Percentiles rank a stretch among this genome's conserved stretches.
Evolutionary conservation across 2,329 filamentous ascomycete genomes (phyloP).

Genomic region (Aspergillus ruber): DNA sequence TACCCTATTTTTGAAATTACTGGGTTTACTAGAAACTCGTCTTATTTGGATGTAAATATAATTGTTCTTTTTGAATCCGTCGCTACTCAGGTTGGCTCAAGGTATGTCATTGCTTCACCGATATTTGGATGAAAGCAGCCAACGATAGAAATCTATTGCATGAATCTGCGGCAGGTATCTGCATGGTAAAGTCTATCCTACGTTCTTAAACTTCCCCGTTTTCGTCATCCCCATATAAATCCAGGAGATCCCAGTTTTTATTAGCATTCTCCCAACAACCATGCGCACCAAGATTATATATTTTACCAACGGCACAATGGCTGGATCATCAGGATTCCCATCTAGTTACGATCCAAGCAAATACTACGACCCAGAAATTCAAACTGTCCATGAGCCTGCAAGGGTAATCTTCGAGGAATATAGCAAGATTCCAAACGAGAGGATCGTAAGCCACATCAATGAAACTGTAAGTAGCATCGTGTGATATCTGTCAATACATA

Average conservation of each 20-base stretch:
- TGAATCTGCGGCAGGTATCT: no score
- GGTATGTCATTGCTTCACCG: no score
- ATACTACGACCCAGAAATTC: not conserved
- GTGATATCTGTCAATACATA: not conserved
- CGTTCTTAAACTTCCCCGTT: no score
- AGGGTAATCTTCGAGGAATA: constrained; percentile 4
- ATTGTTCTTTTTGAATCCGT: not conserved
- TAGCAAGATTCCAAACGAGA: not conserved
- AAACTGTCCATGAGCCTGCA: not conserved
- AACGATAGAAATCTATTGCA: no score
- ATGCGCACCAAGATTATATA: no score
- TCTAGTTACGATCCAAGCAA: not conserved
- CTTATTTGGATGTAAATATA: not conserved
- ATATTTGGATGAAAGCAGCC: no score
- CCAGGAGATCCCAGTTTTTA: not conserved
- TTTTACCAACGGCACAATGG: not conserved
- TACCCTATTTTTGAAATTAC: constrained; percentile 2
- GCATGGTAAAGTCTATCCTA: no score
- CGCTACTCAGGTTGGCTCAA: not conserved
- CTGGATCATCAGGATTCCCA: not conserved
- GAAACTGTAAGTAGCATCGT: constrained; percentile 24
- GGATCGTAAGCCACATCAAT: constrained; percentile 28
- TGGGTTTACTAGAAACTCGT: not conserved
- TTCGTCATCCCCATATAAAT: not conserved
- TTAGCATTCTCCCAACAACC: no score